A percentile compares a stretch with the other conserved stretches of the same genome.
Evolutionary conservation across 192 early-diverging fungal genomes (phyloP).

Genomic region (Podochytrium sp.): DNA sequence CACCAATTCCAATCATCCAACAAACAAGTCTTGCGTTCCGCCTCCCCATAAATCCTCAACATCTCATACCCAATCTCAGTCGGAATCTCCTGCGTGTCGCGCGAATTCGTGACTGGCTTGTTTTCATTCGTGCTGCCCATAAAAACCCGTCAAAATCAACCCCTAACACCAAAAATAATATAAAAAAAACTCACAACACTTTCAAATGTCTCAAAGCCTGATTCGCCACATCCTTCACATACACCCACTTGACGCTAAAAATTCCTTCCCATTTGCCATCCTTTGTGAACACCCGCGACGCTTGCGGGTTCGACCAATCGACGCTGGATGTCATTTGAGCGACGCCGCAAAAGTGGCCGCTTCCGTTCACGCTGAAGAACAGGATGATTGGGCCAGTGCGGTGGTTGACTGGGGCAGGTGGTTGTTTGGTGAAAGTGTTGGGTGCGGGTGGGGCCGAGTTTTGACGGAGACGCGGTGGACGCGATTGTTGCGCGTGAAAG

Average conservation of each 20-base stretch:
- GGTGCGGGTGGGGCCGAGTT: background rate
- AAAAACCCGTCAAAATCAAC: background rate
- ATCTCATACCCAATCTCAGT: constrained; percentile 51
- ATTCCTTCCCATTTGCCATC: constrained; percentile 56
- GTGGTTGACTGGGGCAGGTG: background rate
- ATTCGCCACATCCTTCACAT: constrained; percentile 63
- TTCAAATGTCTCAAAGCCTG: constrained; percentile 46
- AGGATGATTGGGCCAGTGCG: constrained; percentile 44
- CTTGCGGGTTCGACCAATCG: background rate
- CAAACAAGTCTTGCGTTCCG: constrained; percentile 8
- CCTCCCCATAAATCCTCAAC: constrained; percentile 48
- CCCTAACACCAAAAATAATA: background rate
- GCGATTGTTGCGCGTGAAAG: background rate
- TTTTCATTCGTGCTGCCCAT: constrained; percentile 51
- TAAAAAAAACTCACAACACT: constrained; percentile 39
- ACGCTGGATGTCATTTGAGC: constrained; percentile 55
- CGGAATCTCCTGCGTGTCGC: constrained; percentile 60
- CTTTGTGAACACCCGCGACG: constrained; percentile 5
- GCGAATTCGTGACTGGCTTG: constrained; percentile 64
- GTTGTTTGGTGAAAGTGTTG: background rate
- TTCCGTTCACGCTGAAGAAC: constrained; percentile 60
- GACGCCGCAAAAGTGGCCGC: constrained; percentile 62
- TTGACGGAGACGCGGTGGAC: background rate
- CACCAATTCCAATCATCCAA: constrained; percentile 34
- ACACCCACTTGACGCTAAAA: constrained; percentile 57